Base-by-base conservation (phyloP, 73 alveolate genomes). In the Chromera velia region DNA sequence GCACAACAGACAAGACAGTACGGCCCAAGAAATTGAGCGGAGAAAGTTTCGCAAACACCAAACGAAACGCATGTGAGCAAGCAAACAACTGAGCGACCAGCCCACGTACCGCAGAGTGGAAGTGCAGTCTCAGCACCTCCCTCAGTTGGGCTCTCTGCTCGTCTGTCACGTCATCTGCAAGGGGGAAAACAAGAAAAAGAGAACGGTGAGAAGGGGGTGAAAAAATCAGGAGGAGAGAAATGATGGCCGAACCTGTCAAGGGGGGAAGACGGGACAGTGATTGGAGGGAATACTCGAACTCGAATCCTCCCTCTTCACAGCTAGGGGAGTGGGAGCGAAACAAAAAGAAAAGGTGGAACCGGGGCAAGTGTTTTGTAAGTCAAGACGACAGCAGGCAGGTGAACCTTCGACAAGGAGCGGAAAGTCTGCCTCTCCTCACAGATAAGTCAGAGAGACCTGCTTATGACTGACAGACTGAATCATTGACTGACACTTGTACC, bases 401-500 rank as follows among this genome's bases (percentile, higher is more conserved):
- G 55, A 7, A 13, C 55, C 4, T 4, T 4, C 55, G 13, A 7
- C 55, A 13, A 40, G 55, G 13, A 4, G 13, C 55, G 55, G 22
- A 40, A 40, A 40, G n/a, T n/a, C n/a, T n/a, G n/a, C n/a, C n/a
- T n/a, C n/a, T n/a, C n/a, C n/a, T n/a, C n/a, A n/a, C n/a, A n/a
- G n/a, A n/a, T n/a, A n/a, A n/a, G n/a, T n/a, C n/a, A n/a, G n/a
- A n/a, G n/a, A n/a, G n/a, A n/a, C n/a, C n/a, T n/a, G n/a, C n/a
- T 13, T 7, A 13, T 7, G 22, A 40, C 55, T 40, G 22, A 40
- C 4, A 7, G 55, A 40, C 4, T 40, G 55, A 40, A 40, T 40
- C 55, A 40, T 13, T 40, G 55, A 49, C 32, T 76, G 55, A 32
- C 63, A 4, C n/a, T 64, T 62, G 69, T 87, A 87, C 33, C 78